These are phyloP conservation scores for Alternaria sp. DNA, from an alignment of 2,329 filamentous ascomycete species.

Conservation along the genomic window DNA sequence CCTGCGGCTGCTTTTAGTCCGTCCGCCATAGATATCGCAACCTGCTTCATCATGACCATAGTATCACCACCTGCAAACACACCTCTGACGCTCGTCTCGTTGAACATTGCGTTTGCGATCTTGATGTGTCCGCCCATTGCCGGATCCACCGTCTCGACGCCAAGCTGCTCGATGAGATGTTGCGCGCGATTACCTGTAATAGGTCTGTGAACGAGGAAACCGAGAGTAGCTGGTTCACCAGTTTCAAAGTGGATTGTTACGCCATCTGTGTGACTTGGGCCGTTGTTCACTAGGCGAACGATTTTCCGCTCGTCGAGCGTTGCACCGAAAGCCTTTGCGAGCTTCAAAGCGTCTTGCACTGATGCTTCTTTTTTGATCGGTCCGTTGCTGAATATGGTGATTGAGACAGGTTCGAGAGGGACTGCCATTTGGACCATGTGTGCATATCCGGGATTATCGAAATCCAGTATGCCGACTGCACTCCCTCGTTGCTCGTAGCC, in stretches of 20 bases:
- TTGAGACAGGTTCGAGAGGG: constrained; percentile 26
- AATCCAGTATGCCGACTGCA: constrained; percentile 36
- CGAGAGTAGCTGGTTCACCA: constrained; percentile 31
- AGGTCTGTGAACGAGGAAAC: constrained; percentile 36
- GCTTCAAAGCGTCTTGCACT: constrained; percentile 28
- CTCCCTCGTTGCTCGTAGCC: constrained; percentile 63
- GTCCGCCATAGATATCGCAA: constrained; percentile 37
- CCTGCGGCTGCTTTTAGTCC: constrained; percentile 37
- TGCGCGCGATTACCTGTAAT: constrained; percentile 39
- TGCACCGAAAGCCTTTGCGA: constrained; percentile 27
- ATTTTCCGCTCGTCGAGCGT: constrained; percentile 35
- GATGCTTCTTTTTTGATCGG: constrained; percentile 9
- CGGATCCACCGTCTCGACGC: constrained; percentile 47
- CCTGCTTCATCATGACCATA: constrained; percentile 41
- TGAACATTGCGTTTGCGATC: constrained; percentile 52
- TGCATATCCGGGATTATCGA: constrained; percentile 24
- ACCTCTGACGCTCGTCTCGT: constrained; percentile 58
- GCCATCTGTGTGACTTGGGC: constrained; percentile 28
- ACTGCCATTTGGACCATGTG: constrained; percentile 36
- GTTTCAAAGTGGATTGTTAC: constrained; percentile 38
- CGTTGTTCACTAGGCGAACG: constrained; percentile 34
- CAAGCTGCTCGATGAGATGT: constrained; percentile 39
- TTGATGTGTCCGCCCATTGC: constrained; percentile 52
- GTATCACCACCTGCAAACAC: constrained; percentile 63
- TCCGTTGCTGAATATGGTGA: constrained; percentile 40